Evolutionary conservation across 495 filamentous ascomycete genomes (phyloP), one percentile per base, ranked within the genome.

Genomic region (Aspergillus panamensis): DNA sequence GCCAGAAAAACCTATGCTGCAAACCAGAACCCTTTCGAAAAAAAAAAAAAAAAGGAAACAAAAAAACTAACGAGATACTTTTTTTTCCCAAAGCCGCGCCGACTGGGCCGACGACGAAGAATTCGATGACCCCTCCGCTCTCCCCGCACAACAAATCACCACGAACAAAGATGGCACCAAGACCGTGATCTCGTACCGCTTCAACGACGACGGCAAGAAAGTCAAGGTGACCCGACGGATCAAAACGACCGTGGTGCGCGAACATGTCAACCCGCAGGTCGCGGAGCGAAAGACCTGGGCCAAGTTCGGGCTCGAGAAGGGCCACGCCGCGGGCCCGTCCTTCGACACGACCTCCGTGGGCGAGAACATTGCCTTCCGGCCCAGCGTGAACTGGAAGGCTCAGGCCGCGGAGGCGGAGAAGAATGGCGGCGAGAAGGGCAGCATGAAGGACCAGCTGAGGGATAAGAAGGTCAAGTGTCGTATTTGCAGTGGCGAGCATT

Each of bases 391-490:
- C 80, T 97, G 90, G 90, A 91, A 91, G 77, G 85, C 86, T 65
- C 88, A 90, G 62, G 86, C 86, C 53, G 89, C 89, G 77, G 89
- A 93, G 73, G 87, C 85, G 59, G 84, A 88, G 76, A 89, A 90
- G 80, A 84, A 84, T 55, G 84, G 83, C 67, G 77, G 75, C 63
- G 90, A 92, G 72, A 82, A 78, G 72, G 76, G 76, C 48, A 82
- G 81, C 66, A 86, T 96, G 80, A 94, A 92, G 80, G 90, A 91
- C 63, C 84, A 90, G 81, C 81, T 97, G 58, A 96, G 93, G 85
- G 90, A 96, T 76, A 96, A 96, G 84, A 96, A 96, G 82, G 95
- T 98, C 77, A 97, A 97, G 82, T 98, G 94, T 76, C 86, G 94
- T 79, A 97, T 98, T 69, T 98, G 94, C 77, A 88, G 86, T 72